Evolutionary conservation across 331 rosid genomes (phyloP), one percentile per base, ranked within the genome.

Genomic region (Malus hybrid): DNA sequence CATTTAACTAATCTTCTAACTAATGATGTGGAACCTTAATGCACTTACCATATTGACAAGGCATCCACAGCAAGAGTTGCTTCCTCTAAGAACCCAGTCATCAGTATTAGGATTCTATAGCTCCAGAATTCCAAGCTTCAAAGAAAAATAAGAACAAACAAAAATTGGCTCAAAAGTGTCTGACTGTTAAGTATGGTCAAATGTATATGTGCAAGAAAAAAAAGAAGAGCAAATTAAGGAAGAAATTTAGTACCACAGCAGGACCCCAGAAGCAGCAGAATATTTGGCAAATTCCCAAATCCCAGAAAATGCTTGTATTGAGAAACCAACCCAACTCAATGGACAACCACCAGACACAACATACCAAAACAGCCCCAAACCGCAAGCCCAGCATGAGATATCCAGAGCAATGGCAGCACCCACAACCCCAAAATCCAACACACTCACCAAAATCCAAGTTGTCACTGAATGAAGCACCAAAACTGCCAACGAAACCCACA

Each of bases 371-470:
- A 88, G 48, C 0, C 91, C 96, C 19, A 92, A 65, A 33, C 81
- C 90, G 81, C 87, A 28, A 20, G 86, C 27, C 97, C 97, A 92
- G 96, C 96, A 88, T 0, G 96, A 90, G 13, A 92, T 61, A 28
- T 88, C 91, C 72, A 92, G 65, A 67, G 92, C 77, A 57, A 90
- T 56, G 46, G 96, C 97, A 0, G 97, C 96, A 46, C 97, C 92
- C 3, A 85, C 72, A 15, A 92, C 78, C 2, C 97, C 97, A 73
- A 74, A 80, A 78, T 88, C 85, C 85, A 44, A 80, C 2, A 85
- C 88, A 55, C 80, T 80, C 0, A 92, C 19, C 1, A 92, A 86
- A 4, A 90, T 54, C 92, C 90, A 92, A 54, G 89, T 83, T 0
- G 67, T 27, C 0, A 88, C 1, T 16, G 81, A 69, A 29, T 92